phyloP scores from a whole-genome alignment of 2,329 filamentous ascomycete species.

The Talaromyces rugulosus region DNA sequence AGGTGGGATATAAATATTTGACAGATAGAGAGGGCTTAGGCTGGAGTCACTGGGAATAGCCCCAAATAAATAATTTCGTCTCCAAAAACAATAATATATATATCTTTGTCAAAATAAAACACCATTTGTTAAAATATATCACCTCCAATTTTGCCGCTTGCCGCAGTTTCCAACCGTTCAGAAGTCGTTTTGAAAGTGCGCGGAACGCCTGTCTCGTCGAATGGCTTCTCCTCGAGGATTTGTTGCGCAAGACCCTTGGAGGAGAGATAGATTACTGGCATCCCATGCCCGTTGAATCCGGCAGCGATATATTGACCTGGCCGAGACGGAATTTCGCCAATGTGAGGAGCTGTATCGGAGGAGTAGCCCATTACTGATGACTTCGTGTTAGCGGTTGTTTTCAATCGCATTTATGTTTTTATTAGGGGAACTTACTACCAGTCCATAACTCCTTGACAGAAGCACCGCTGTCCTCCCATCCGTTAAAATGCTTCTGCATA shows the following conservation, averaged over 20 bases:
- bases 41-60: background rate
- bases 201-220: conserved; percentile 29
- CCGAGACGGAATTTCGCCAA: conserved; percentile 47
- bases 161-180: conserved; percentile 15
- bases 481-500: conserved; percentile 35
- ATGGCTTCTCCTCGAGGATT: conserved; percentile 35
- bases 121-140: conserved; percentile 4
- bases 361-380: conserved; percentile 50
- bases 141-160: conserved; percentile 9
- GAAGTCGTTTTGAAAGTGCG: conserved; percentile 30
- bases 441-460: conserved; percentile 34
- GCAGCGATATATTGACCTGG: conserved; percentile 54
- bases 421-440: conserved; percentile 22
- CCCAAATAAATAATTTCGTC: no score
- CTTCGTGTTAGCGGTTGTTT: background rate
- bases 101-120: no score
- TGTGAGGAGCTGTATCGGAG: conserved; percentile 48
- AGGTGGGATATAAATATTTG: conserved; percentile 13
- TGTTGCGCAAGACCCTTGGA: conserved; percentile 58
- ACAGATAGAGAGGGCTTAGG: background rate
- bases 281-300: conserved; percentile 65
- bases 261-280: conserved; percentile 60
- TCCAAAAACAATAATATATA: no score
- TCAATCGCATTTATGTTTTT: background rate
- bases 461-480: conserved; percentile 34